Conservation (phyloP, 2,329 filamentous ascomycete genomes). For the Byssochlamys sp. region DNA sequence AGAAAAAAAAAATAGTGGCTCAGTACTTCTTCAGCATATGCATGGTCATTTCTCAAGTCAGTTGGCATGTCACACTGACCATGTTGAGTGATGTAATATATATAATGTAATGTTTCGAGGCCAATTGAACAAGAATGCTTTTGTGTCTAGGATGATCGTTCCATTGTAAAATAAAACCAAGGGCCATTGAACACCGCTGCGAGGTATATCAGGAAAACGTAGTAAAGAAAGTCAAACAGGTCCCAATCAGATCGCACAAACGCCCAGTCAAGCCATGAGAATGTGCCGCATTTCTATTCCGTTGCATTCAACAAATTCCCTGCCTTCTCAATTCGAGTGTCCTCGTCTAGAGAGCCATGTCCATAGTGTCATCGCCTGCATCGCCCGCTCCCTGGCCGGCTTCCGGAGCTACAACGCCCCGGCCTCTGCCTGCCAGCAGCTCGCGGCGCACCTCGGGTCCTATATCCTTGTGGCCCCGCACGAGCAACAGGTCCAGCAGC, state of each 20-base stretch:
- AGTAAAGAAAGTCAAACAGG: neutral
- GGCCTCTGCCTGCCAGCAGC: slow-evolving; percentile 73
- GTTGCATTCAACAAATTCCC: neutral
- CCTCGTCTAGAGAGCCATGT: slow-evolving; percentile 44
- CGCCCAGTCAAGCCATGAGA: neutral
- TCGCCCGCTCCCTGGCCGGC: slow-evolving; percentile 51
- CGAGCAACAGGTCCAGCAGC: slow-evolving; percentile 73
- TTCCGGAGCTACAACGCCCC: slow-evolving; percentile 54
- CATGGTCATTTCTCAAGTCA: no score
- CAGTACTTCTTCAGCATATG: no score
- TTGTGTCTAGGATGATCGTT: neutral
- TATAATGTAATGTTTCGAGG: no score
- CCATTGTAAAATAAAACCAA: neutral
- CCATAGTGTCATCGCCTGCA: slow-evolving; percentile 84
- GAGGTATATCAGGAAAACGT: neutral
- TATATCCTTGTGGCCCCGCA: slow-evolving; percentile 76
- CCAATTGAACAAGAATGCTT: neutral
- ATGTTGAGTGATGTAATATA: no score
- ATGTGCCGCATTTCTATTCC: neutral
- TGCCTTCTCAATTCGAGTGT: neutral
- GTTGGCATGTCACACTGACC: no score
- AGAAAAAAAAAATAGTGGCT: no score
- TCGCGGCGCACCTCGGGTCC: slow-evolving; percentile 86
- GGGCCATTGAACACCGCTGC: neutral
- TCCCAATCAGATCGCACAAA: neutral